Base-by-base conservation (phyloP, 345 rosid genomes). In the Salix caprea region DNA sequence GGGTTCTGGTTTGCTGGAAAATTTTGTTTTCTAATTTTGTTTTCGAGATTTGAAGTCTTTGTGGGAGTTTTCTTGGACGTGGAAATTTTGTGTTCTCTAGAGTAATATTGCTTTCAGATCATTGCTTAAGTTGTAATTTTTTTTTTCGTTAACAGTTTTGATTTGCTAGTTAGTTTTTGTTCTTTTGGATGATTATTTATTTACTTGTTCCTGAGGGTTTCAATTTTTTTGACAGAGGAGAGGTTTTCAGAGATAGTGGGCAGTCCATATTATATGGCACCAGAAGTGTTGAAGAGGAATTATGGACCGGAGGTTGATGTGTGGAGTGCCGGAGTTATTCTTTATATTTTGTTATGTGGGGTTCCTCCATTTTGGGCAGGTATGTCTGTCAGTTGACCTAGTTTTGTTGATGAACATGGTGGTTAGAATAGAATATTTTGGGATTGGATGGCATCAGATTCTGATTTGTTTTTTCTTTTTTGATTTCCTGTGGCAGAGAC, bases 291-390 rank as follows among this genome's bases (percentile, higher is more conserved):
- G 87, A 92, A 87, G 89, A 84, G 93, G 74, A 91, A 89, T 78
- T 94, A 94, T 77, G 98, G 97, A 54, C 98, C 94, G 0, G 97
- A 89, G 83, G 90, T 94, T 76, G 98, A 94, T 78, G 82, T 94
- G 2, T 94, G 97, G 98, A 94, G 98, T 73, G 97, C 95, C 6
- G 98, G 97, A 73, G 97, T 94, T 65, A 91, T 94, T 72, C 89
- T 91, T 48, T 94, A 94, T 73, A 94, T 94, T 72, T 82, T 94
- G 81, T 79, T 91, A 61, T 92, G 97, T 39, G 97, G 99, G 76
- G 97, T 93, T 88, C 94, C 98, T 82, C 96, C 96, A 68, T 91
- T 94, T 85, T 94, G 97, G 98, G 97, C 95, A 46, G 97, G 97
- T 89, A 87, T 69, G 74, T 54, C 46, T 32, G 21, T 68, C 64